These are phyloP conservation scores for Peziza echinospora DNA, from an alignment of 495 filamentous ascomycete species.

Conservation along the genomic window DNA sequence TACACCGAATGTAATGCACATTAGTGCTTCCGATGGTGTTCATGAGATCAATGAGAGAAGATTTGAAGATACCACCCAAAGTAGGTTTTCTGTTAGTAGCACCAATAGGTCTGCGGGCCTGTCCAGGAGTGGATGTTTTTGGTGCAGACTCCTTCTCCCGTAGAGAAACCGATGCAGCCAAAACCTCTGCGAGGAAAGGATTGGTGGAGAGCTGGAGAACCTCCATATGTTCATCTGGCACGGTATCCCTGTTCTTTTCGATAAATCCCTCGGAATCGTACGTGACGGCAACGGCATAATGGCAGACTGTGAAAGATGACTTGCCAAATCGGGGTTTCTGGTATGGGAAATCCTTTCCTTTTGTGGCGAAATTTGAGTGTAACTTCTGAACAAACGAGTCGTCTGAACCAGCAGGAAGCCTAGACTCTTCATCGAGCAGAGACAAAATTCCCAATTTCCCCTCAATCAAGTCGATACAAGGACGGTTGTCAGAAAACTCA, in stretches of 20 bases:
- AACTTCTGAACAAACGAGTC: conserved; percentile 96
- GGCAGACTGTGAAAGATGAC: conserved; percentile 92
- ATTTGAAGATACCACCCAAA: conserved; percentile 94
- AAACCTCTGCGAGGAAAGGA: conserved; percentile 60
- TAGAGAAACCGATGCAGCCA: conserved; percentile 64
- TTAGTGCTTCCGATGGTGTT: conserved; percentile 91
- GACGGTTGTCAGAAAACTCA: conserved; percentile 98
- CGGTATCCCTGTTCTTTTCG: conserved; percentile 97
- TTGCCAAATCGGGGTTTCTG: conserved; percentile 97
- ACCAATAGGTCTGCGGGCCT: conserved; percentile 66
- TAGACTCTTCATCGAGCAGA: conserved; percentile 86
- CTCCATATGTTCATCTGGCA: conserved; percentile 94
- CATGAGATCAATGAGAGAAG: conserved; percentile 95
- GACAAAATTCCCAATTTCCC: conserved; percentile 85
- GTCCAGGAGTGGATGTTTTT: conserved; percentile 44
- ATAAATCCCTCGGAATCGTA: conserved; percentile 99
- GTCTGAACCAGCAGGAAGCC: conserved; percentile 89
- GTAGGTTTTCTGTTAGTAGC: conserved; percentile 92
- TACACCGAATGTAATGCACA: conserved; percentile 98
- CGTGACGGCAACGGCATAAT: conserved; percentile 96
- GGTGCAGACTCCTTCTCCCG: conserved; percentile 73
- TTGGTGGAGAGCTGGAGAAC: conserved; percentile 71
- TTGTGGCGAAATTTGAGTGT: conserved; percentile 77
- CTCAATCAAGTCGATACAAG: conserved; percentile 98
- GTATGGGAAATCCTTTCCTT: conserved; percentile 68